Conservation (phyloP, 2,329 filamentous ascomycete genomes). For the Ophioceras dolichostomum region DNA sequence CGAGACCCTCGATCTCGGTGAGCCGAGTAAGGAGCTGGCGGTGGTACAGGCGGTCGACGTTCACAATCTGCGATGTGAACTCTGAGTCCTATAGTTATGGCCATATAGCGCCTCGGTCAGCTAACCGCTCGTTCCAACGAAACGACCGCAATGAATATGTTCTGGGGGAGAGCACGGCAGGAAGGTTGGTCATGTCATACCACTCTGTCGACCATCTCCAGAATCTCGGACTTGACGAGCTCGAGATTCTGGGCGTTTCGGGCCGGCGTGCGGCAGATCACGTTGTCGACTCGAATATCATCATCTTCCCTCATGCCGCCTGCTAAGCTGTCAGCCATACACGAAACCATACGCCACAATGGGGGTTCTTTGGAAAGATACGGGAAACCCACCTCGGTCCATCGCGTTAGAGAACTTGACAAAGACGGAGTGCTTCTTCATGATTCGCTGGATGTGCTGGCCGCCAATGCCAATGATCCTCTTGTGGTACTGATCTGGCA, state of each 20-base stretch:
- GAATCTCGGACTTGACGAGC: constrained; percentile 94
- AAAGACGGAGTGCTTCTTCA: constrained; percentile 99
- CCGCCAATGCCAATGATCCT: constrained; percentile 97
- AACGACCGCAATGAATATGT: too few species aligned
- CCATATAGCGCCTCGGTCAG: too few species aligned
- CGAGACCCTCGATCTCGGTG: constrained; percentile 80
- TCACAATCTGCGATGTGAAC: constrained; percentile 87
- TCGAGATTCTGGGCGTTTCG: constrained; percentile 95
- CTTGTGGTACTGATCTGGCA: constrained; percentile 98
- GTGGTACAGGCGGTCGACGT: constrained; percentile 90
- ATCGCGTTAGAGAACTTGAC: constrained; percentile 99
- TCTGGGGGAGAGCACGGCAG: too few species aligned
- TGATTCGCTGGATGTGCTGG: constrained; percentile 97
- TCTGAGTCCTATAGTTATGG: constrained; percentile 79
- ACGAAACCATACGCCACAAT: too few species aligned
- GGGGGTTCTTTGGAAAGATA: too few species aligned
- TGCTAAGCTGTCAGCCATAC: constrained; percentile 15
- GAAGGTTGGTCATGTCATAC: too few species aligned
- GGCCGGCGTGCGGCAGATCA: constrained; percentile 94
- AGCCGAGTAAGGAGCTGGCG: constrained; percentile 85
- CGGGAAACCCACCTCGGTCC: constrained; percentile 61
- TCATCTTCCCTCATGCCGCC: constrained; percentile 86
- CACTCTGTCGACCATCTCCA: constrained; percentile 97
- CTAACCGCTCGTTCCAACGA: not conserved
- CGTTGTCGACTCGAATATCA: constrained; percentile 96